Percentiles rank a stretch among this genome's conserved stretches.
phyloP scores from a whole-genome alignment of 805 yeast species.

The Cyberlindnera euphorbiiphila region DNA sequence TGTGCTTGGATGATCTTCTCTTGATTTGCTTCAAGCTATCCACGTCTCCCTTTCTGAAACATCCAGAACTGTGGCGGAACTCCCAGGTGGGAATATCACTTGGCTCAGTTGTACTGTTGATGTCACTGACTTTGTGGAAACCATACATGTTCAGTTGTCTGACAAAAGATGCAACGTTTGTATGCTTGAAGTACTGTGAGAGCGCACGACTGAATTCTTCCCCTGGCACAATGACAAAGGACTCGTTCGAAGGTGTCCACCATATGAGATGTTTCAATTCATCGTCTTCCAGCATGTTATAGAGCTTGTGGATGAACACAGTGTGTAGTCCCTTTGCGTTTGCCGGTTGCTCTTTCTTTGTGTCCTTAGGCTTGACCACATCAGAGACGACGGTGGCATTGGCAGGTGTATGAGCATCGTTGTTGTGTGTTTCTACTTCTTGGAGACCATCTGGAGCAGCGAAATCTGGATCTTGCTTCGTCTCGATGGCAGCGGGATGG shows the following conservation, averaged over 20 bases:
- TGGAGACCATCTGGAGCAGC: too few relatives aligned
- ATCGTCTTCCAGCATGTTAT: conserved; percentile 83
- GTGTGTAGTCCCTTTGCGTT: conserved; percentile 36
- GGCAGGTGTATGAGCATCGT: neutral
- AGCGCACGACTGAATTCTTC: conserved; percentile 79
- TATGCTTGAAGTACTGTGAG: conserved; percentile 69
- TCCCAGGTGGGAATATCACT: conserved; percentile 58
- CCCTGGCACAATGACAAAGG: conserved; percentile 78
- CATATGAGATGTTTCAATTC: conserved; percentile 71
- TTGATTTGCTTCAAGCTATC: conserved; percentile 73
- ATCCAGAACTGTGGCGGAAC: conserved; percentile 77
- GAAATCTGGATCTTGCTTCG: too few relatives aligned
- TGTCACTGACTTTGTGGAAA: conserved; percentile 27
- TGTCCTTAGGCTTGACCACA: neutral
- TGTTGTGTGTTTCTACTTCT: too few relatives aligned
- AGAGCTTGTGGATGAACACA: conserved; percentile 83
- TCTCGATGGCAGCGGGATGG: too few relatives aligned
- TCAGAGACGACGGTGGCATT: neutral
- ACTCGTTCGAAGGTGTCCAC: conserved; percentile 72
- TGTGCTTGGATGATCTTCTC: conserved; percentile 57
- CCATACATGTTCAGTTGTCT: conserved; percentile 56
- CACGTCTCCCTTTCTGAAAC: conserved; percentile 76
- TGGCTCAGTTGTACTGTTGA: conserved; percentile 4
- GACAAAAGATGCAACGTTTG: conserved; percentile 74
- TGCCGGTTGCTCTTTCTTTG: conserved; percentile 21